Evolutionary conservation across 2,329 filamentous ascomycete species (phyloP), one percentile per base, ranked within the genome.

Genomic region (Verticillium albo-atrum): DNA sequence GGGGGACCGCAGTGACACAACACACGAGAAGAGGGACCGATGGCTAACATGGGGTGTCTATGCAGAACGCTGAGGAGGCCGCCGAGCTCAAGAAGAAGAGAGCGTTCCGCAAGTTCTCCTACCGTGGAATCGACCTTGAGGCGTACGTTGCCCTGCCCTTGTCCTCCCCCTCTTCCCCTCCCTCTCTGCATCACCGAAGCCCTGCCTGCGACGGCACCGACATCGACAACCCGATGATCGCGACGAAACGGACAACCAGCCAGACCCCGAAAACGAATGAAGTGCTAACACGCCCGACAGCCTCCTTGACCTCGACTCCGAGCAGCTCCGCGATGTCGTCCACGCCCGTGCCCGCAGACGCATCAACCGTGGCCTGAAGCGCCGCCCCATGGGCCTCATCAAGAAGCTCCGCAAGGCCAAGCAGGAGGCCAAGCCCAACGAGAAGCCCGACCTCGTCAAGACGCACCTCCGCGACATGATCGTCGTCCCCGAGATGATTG

Each of bases 331-430:
- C 77, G 93, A 97, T 90, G 91, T 99, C 79, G 93, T 99, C 76
- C 95, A 99, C 86, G 95, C 95, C 76, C 95, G 95, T 79, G 95
- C 95, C 78, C 94, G 95, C 79, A 89, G 95, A 81, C 89, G 96
- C 79, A 98, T 99, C 90, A 98, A 98, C 90, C 94, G 95, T 72
- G 95, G 95, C 75, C 90, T 99, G 75, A 99, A 98, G 91, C 93
- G 95, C 86, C 96, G 96, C 87, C 95, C 95, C 75, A 98, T 99
- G 95, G 95, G 95, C 74, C 86, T 99, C 76, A 98, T 99, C 89
- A 98, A 98, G 92, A 99, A 99, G 89, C 92, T 99, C 75, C 94
- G 95, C 81, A 98, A 97, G 88, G 90, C 95, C 72, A 97, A 97
- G 90, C 92, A 96, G 83, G 92, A 97, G 85, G 93, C 93, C 73